Percentiles rank a stretch among this genome's conserved stretches.
Evolutionary conservation across 306 rosid species (phyloP).

Genomic region (Geum urbanum): DNA sequence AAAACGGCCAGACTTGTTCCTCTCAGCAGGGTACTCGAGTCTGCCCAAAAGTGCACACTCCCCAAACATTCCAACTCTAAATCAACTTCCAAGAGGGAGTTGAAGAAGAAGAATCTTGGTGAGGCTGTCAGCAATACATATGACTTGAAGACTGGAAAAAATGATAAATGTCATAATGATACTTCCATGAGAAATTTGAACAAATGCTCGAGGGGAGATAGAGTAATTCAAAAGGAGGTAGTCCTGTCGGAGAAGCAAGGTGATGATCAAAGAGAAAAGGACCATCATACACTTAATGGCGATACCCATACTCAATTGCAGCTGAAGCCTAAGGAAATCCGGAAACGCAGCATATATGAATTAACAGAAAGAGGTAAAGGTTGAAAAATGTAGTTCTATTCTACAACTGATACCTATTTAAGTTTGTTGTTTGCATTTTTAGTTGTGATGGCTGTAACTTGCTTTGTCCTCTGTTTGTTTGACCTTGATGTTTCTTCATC

Average conservation of each 20-base stretch:
- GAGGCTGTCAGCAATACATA: conserved; percentile 13
- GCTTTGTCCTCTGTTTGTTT: not conserved
- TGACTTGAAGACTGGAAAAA: conserved; percentile 27
- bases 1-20: conserved; percentile 57
- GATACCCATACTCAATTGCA: conserved; percentile 27
- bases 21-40: conserved; percentile 45
- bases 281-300: conserved; percentile 17
- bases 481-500: conserved; percentile 20
- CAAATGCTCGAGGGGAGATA: conserved; percentile 21
- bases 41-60: conserved; percentile 38
- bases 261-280: conserved; percentile 26
- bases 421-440: not conserved
- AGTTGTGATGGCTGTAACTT: not conserved
- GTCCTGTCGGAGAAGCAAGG: conserved; percentile 28
- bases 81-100: conserved; percentile 26
- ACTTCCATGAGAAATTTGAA: conserved; percentile 21
- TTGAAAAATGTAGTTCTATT: not conserved
- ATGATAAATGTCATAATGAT: conserved; percentile 16
- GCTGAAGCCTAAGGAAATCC: conserved; percentile 43
- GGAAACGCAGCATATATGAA: conserved; percentile 58
- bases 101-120: conserved; percentile 31
- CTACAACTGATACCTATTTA: not conserved
- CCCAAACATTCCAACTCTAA: conserved; percentile 24
- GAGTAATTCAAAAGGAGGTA: conserved; percentile 19
- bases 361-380: conserved; percentile 49